Percentiles rank a stretch among this genome's conserved stretches.
Evolutionary conservation across 129 eudicot species (phyloP).

Genomic region (Artemisia argyi): DNA sequence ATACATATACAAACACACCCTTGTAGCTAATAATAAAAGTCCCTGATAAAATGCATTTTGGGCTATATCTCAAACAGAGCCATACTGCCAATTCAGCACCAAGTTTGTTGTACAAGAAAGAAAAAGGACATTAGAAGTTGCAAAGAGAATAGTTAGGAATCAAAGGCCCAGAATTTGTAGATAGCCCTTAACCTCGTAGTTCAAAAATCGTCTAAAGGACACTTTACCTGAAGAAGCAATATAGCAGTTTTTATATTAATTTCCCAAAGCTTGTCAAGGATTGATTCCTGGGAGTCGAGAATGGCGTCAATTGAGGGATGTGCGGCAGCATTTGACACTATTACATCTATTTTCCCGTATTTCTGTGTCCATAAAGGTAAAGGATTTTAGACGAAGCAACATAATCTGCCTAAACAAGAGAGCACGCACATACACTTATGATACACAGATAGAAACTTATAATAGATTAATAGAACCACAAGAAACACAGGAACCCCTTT

Average conservation of each 20-base stretch:
- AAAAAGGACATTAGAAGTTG: neutral
- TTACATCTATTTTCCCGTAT: conserved; percentile 82
- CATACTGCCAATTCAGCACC: neutral
- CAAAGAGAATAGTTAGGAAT: neutral
- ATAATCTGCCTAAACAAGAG: conserved; percentile 7
- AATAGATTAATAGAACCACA: too few relatives aligned
- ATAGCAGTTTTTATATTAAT: conserved; percentile 80
- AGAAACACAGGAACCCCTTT: too few relatives aligned
- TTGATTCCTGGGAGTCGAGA: conserved; percentile 65
- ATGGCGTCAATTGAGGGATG: conserved; percentile 69
- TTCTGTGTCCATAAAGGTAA: conserved; percentile 40
- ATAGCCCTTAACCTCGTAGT: neutral
- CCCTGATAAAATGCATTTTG: neutral
- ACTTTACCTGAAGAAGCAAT: conserved; percentile 73
- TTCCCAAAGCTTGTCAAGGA: conserved; percentile 93
- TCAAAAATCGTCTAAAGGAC: neutral
- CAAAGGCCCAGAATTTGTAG: neutral
- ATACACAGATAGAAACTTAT: neutral
- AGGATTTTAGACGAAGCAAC: neutral
- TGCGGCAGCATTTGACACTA: conserved; percentile 93
- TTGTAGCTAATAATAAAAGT: too few relatives aligned
- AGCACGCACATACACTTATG: neutral
- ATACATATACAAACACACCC: too few relatives aligned
- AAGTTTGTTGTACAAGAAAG: neutral
- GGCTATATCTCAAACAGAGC: neutral